Conservation (phyloP, 1,139 yeast species). For the Taphrina wiesneri region DNA sequence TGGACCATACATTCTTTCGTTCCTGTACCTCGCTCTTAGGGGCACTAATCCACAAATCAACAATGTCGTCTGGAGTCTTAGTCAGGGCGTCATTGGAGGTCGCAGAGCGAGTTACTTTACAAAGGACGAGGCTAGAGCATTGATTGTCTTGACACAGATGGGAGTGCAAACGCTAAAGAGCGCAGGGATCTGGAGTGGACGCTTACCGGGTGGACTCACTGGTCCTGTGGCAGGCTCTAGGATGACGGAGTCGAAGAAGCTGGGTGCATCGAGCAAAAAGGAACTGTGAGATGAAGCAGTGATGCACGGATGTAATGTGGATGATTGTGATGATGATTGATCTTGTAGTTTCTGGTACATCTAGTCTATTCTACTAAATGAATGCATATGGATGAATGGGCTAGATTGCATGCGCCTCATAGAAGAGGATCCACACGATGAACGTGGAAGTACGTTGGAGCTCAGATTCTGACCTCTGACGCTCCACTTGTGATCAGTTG, state of each 20-base stretch:
- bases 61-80: conserved; percentile 9
- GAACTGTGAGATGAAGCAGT: background rate
- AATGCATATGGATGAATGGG: background rate
- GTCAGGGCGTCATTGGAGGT: conserved; percentile 10
- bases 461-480: background rate
- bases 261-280: conserved; percentile 20
- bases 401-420: background rate
- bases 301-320: too few relatives aligned
- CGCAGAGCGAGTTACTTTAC: conserved; percentile 15
- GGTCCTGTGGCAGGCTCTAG: background rate
- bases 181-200: conserved; percentile 21
- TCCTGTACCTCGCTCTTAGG: conserved; percentile 17
- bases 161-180: conserved; percentile 4
- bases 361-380: background rate
- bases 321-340: too few relatives aligned
- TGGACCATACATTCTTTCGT: conserved; percentile 21
- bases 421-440: background rate
- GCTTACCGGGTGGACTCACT: conserved; percentile 12
- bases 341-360: background rate
- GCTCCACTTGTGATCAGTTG: background rate
- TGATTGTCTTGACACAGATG: conserved; percentile 9
- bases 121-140: conserved; percentile 24
- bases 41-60: conserved; percentile 25
- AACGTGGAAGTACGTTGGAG: background rate
- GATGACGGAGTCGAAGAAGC: background rate